Percentiles rank a stretch among this genome's conserved stretches.
Conservation (phyloP, 2,329 filamentous ascomycete species). For the Lasiodiplodia sp. region DNA sequence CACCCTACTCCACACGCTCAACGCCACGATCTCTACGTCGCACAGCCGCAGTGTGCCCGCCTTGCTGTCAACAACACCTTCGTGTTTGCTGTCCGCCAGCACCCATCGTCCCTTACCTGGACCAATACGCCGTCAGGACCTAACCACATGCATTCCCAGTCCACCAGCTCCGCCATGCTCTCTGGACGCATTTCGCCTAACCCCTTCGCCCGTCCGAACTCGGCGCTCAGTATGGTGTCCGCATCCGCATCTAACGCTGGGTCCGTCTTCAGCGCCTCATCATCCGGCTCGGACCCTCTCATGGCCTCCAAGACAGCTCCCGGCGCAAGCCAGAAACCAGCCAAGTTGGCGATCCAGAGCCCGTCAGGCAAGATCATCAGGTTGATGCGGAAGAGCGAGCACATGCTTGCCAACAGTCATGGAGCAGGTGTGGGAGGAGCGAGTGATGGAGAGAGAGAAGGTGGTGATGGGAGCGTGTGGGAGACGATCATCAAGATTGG, state of each 20-base stretch:
- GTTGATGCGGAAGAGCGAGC: slow-evolving; percentile 80
- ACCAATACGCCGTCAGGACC: slow-evolving; percentile 40
- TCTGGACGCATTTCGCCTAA: slow-evolving; percentile 60
- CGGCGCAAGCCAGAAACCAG: slow-evolving; percentile 72
- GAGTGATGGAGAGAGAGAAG: slow-evolving; percentile 56
- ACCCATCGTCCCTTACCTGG: slow-evolving; percentile 69
- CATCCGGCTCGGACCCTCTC: slow-evolving; percentile 14
- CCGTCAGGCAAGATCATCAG: slow-evolving; percentile 94
- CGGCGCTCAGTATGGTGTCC: slow-evolving; percentile 67
- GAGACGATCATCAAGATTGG: slow-evolving; percentile 92
- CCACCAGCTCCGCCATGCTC: slow-evolving; percentile 40
- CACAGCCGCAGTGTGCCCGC: slow-evolving; percentile 89
- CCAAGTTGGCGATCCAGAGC: slow-evolving; percentile 93
- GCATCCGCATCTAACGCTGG: slow-evolving; percentile 56
- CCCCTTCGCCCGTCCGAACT: slow-evolving; percentile 61
- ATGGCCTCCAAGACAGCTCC: slow-evolving; percentile 53
- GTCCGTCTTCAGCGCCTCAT: slow-evolving; percentile 60
- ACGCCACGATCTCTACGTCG: slow-evolving; percentile 94
- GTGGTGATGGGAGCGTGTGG: slow-evolving; percentile 78
- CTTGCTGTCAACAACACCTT: slow-evolving; percentile 96
- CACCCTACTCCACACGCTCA: slow-evolving; percentile 98
- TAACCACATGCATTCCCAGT: slow-evolving; percentile 38
- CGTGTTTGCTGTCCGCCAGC: slow-evolving; percentile 93
- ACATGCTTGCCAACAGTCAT: slow-evolving; percentile 52
- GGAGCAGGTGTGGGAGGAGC: slow-evolving; percentile 32